Conservation (phyloP, 257 asterid species). For the Gentiana macrophylla region DNA sequence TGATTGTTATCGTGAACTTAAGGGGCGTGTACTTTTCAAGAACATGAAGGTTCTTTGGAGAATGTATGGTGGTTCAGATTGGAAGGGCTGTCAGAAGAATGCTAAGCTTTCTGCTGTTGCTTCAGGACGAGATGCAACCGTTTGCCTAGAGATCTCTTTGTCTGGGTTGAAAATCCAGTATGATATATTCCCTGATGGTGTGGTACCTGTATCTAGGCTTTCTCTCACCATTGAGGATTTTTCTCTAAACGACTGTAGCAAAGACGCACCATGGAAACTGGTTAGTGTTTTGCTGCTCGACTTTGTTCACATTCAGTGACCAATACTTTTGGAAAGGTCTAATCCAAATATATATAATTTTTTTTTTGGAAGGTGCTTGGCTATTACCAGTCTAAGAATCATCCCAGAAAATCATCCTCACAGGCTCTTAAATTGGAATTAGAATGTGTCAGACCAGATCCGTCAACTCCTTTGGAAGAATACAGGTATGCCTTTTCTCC, state of each 20-base stretch:
- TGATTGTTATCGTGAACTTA: constrained; percentile 39
- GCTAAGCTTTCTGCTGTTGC: constrained; percentile 27
- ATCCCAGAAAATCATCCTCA: constrained; percentile 66
- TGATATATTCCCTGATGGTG: constrained; percentile 69
- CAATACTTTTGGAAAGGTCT: not conserved
- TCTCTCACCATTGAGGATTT: constrained; percentile 57
- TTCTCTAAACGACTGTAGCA: constrained; percentile 55
- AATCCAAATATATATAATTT: not conserved
- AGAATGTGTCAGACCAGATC: constrained; percentile 88
- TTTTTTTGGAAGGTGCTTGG: constrained; percentile 54
- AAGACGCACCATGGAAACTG: constrained; percentile 96
- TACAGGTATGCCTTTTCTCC: constrained; percentile 40
- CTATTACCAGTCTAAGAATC: constrained; percentile 59
- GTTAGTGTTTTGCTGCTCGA: constrained; percentile 21
- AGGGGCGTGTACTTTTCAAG: constrained; percentile 55
- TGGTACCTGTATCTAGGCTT: constrained; percentile 47
- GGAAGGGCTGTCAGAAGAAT: constrained; percentile 44
- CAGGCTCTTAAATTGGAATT: constrained; percentile 70
- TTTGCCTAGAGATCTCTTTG: constrained; percentile 58
- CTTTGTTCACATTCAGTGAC: not conserved
- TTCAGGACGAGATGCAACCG: constrained; percentile 45
- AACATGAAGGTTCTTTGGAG: constrained; percentile 79
- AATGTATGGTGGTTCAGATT: constrained; percentile 83
- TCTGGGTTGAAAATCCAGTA: constrained; percentile 58
- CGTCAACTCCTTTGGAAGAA: constrained; percentile 77